These are phyloP conservation scores for Orbilia blumenaviensis DNA, from an alignment of 2,329 filamentous ascomycete species.

Conservation along the genomic window DNA sequence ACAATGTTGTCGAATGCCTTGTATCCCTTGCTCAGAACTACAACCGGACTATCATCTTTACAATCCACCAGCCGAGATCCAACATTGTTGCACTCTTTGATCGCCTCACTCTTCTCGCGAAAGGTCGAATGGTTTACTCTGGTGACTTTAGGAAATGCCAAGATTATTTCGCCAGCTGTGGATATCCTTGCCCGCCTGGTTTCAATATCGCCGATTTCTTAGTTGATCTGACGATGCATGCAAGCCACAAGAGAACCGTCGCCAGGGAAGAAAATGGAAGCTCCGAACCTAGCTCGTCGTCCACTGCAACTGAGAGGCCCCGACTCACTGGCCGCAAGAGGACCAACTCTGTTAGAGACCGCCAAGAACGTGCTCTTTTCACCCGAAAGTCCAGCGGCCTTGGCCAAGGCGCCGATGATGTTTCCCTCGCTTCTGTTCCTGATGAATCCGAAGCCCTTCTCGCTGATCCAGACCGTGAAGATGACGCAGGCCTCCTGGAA, in stretches of 20 bases:
- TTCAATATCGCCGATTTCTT: constrained; percentile 99
- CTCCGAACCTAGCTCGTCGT: constrained; percentile 75
- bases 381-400: constrained; percentile 71
- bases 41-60: constrained; percentile 96
- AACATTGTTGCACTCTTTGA: constrained; percentile 99
- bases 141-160: constrained; percentile 90
- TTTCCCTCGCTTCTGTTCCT: constrained; percentile 64
- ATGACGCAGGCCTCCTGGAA: constrained; percentile 68
- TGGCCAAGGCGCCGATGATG: constrained; percentile 70
- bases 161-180: constrained; percentile 87
- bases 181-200: constrained; percentile 90
- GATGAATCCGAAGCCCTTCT: constrained; percentile 46
- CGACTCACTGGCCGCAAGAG: constrained; percentile 66
- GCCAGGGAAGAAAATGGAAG: constrained; percentile 74
- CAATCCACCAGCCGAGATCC: constrained; percentile 95
- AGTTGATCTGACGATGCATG: constrained; percentile 97
- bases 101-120: constrained; percentile 86
- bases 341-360: constrained; percentile 80
- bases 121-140: constrained; percentile 90
- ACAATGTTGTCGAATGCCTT: constrained; percentile 95
- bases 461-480: constrained; percentile 53
- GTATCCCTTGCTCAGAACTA: constrained; percentile 95
- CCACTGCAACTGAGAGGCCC: constrained; percentile 9
- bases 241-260: constrained; percentile 69
- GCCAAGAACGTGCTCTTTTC: constrained; percentile 89